These are phyloP conservation scores for Exophiala sp. DNA, from an alignment of 2,329 filamentous ascomycete genomes.

Conservation along the genomic window DNA sequence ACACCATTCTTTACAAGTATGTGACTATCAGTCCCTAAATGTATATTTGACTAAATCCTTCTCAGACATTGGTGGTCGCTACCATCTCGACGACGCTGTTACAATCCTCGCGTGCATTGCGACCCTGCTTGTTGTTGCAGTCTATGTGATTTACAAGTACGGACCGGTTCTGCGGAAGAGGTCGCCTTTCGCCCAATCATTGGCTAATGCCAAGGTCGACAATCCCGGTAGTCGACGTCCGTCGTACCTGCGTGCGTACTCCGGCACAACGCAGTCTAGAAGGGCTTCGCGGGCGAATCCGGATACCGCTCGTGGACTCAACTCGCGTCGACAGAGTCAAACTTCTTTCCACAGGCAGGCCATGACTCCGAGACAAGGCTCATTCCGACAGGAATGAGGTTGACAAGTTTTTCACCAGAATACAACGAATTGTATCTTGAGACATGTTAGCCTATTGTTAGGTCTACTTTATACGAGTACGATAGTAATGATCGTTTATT, in stretches of 20 bases:
- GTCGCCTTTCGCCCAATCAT: conserved; percentile 63
- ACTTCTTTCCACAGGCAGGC: conserved; percentile 17
- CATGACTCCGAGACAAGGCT: conserved; percentile 1
- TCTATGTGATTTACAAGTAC: conserved; percentile 66
- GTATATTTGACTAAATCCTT: background rate
- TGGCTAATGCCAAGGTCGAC: conserved; percentile 47
- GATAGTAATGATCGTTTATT: no score
- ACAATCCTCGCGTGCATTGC: conserved; percentile 64
- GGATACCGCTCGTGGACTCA: conserved; percentile 8
- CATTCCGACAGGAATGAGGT: no score
- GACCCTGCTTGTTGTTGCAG: conserved; percentile 58
- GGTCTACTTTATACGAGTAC: no score
- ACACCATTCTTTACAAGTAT: conserved; percentile 48
- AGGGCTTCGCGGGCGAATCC: conserved; percentile 17
- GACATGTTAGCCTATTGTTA: no score
- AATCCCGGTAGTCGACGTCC: conserved; percentile 30
- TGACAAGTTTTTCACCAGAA: no score
- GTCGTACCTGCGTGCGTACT: conserved; percentile 34
- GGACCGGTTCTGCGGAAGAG: conserved; percentile 58
- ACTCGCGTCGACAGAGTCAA: conserved; percentile 21
- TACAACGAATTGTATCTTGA: no score
- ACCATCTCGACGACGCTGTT: conserved; percentile 57
- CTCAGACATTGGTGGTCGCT: conserved; percentile 52
- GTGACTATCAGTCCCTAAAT: conserved; percentile 19
- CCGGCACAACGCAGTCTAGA: conserved; percentile 15